Conservation (phyloP, 129 eudicot species). For the Saposhnikovia divaricata region DNA sequence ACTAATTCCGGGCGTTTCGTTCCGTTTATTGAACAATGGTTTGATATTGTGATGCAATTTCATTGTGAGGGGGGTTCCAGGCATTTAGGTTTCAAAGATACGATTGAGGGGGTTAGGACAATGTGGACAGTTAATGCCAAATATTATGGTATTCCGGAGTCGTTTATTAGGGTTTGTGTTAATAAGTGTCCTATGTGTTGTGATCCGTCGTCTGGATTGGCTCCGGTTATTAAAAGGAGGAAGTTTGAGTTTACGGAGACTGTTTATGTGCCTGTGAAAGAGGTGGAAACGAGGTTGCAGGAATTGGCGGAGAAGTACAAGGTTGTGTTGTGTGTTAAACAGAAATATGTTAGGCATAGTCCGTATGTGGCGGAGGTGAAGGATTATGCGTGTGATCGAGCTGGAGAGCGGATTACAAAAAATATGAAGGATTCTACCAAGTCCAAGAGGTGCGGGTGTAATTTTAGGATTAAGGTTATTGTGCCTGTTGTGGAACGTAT, state of each 20-base stretch:
- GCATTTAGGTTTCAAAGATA: constrained; percentile 51
- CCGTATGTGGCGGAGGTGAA: too few relatives aligned
- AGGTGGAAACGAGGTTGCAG: too few relatives aligned
- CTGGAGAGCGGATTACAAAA: too few relatives aligned
- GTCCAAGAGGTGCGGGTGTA: too few relatives aligned
- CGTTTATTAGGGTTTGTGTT: constrained; percentile 65
- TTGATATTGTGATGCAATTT: constrained; percentile 55
- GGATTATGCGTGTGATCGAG: too few relatives aligned
- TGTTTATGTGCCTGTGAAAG: constrained; percentile 34
- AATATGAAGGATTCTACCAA: too few relatives aligned
- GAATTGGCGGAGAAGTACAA: too few relatives aligned
- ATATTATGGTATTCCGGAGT: constrained; percentile 72
- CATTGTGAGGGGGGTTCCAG: constrained; percentile 40
- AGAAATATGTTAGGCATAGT: too few relatives aligned
- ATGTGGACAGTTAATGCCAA: constrained; percentile 82
- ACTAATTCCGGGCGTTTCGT: constrained; percentile 53
- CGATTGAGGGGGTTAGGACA: constrained; percentile 44
- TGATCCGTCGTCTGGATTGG: constrained; percentile 27
- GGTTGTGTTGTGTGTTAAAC: too few relatives aligned
- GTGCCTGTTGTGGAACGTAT: too few relatives aligned
- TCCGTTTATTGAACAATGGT: constrained; percentile 68
- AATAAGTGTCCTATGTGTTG: constrained; percentile 53
- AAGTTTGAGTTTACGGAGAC: constrained; percentile 57
- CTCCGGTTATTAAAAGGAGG: constrained; percentile 31
- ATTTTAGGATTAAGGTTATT: too few relatives aligned